Evolutionary conservation across 2,329 filamentous ascomycete genomes (phyloP).

Genomic region (Trichoderma hamatum): DNA sequence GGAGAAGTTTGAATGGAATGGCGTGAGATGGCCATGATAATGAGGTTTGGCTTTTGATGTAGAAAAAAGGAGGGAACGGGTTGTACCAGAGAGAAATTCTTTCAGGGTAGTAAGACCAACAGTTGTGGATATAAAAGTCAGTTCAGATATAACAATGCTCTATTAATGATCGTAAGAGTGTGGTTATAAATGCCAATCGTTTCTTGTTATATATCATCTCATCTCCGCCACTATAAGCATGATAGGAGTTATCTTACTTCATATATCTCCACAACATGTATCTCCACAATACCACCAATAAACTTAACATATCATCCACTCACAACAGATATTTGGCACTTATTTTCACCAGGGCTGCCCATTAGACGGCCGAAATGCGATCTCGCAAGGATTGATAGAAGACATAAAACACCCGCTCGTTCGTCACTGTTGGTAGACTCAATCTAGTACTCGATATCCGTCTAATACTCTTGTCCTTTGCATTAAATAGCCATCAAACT

Average conservation of each 20-base stretch:
- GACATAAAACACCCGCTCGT: background rate
- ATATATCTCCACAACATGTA: too few relatives aligned
- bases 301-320: background rate
- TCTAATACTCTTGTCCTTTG: background rate
- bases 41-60: too few relatives aligned
- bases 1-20: too few relatives aligned
- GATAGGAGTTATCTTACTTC: background rate
- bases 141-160: too few relatives aligned
- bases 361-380: background rate
- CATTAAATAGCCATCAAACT: background rate
- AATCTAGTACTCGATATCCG: background rate
- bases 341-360: background rate
- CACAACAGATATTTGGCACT: background rate
- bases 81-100: too few relatives aligned
- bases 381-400: background rate
- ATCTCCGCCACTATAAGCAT: background rate
- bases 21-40: too few relatives aligned
- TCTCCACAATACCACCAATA: background rate
- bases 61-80: too few relatives aligned
- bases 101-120: too few relatives aligned
- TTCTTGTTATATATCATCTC: background rate
- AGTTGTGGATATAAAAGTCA: too few relatives aligned
- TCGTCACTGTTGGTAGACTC: background rate
- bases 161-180: too few relatives aligned
- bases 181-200: too few relatives aligned